Conservation (phyloP, 2,329 filamentous ascomycete genomes). For the Aspergillus neoniger region DNA sequence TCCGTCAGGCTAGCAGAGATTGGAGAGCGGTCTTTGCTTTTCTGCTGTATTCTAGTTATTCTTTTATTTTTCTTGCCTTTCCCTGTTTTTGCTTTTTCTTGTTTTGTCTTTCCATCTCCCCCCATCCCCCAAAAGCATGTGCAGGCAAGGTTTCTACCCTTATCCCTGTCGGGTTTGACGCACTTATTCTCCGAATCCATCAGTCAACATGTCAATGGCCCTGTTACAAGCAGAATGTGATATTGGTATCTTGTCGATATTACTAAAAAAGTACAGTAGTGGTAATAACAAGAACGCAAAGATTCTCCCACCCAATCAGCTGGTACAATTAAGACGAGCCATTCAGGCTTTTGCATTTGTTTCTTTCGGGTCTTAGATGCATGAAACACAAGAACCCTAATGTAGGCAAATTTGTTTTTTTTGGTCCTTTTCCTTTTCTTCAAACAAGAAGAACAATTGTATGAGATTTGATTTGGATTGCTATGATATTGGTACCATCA, state of each 20-base stretch:
- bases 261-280: too few relatives aligned
- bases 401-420: not conserved
- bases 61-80: not conserved
- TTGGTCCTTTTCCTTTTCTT: not conserved
- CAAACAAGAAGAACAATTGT: not conserved
- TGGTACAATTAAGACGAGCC: not conserved
- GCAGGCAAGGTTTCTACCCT: not conserved
- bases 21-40: not conserved
- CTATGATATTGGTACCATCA: not conserved
- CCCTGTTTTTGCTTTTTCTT: not conserved
- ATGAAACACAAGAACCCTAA: not conserved
- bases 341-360: constrained; percentile 7
- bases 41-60: not conserved
- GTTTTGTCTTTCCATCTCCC: too few relatives aligned
- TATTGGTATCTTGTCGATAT: too few relatives aligned
- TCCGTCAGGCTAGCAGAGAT: not conserved
- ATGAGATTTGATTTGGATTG: too few relatives aligned
- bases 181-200: constrained; percentile 14
- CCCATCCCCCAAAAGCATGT: too few relatives aligned
- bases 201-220: constrained; percentile 9
- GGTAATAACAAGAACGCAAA: constrained; percentile 2
- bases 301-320: not conserved
- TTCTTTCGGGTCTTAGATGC: not conserved
- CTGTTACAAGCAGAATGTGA: not conserved
- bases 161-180: not conserved